Evolutionary conservation across 768 basidiomycete genomes (phyloP).

Genomic region (Cyclocybe cylindracea): DNA sequence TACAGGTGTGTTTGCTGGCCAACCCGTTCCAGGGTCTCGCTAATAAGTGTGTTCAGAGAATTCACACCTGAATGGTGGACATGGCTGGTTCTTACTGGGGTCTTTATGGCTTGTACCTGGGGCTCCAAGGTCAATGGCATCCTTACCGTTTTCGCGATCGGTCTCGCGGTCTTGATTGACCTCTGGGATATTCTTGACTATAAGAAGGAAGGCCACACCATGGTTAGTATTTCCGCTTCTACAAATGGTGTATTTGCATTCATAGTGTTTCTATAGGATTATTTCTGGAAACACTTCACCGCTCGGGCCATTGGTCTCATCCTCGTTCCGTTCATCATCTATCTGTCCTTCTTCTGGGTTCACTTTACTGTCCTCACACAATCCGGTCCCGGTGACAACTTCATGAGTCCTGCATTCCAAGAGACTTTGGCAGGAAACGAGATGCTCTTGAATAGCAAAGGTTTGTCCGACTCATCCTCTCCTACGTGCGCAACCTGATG

Average conservation of each 20-base stretch:
- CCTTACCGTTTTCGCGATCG: slow-evolving; percentile 86
- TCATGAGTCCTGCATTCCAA: slow-evolving; percentile 99
- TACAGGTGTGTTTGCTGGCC: slow-evolving; percentile 57
- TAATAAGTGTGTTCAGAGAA: slow-evolving; percentile 49
- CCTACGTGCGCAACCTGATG: background rate
- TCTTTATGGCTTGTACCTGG: slow-evolving; percentile 95
- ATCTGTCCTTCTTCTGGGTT: slow-evolving; percentile 94
- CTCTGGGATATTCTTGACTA: slow-evolving; percentile 93
- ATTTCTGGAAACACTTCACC: slow-evolving; percentile 86
- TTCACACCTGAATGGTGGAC: slow-evolving; percentile 93
- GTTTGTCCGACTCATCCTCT: slow-evolving; percentile 38
- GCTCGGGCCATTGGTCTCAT: slow-evolving; percentile 88
- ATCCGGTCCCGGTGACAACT: slow-evolving; percentile 91
- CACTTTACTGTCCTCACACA: slow-evolving; percentile 88
- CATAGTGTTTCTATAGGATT: slow-evolving; percentile 53
- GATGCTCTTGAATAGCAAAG: slow-evolving; percentile 87
- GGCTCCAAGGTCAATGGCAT: slow-evolving; percentile 98
- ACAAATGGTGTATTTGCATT: background rate
- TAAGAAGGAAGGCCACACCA: slow-evolving; percentile 68
- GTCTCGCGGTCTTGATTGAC: slow-evolving; percentile 89
- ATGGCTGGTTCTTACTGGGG: slow-evolving; percentile 88
- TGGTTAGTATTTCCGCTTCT: slow-evolving; percentile 48
- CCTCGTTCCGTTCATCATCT: slow-evolving; percentile 83
- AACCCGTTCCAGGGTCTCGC: slow-evolving; percentile 7
- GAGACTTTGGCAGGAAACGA: slow-evolving; percentile 94